A percentile compares a stretch with the other conserved stretches of the same genome.
Evolutionary conservation across 352 stramenopile genomes (phyloP).

Genomic region (Pythium coloratum): DNA sequence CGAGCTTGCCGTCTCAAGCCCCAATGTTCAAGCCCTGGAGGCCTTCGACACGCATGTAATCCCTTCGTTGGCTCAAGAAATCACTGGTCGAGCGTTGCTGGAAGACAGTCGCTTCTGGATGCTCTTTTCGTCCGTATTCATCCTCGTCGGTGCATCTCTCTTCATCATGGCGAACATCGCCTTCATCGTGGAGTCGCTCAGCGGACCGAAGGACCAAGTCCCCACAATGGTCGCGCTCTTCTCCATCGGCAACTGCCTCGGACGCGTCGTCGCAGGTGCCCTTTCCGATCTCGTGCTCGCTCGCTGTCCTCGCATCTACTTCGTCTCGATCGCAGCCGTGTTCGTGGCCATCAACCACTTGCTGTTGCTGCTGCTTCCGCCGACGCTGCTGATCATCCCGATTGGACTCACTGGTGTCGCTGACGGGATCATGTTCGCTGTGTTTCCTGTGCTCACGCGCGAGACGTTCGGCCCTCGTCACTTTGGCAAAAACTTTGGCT

Average conservation of each 20-base stretch:
- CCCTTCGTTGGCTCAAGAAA: slow-evolving; percentile 12
- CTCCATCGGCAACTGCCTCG: slow-evolving; percentile 64
- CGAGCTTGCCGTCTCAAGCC: background rate
- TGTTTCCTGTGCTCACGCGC: slow-evolving; percentile 66
- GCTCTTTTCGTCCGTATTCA: slow-evolving; percentile 68
- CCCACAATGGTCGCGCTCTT: slow-evolving; percentile 69
- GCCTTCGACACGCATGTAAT: no score
- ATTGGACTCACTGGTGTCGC: slow-evolving; percentile 61
- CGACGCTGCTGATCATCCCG: slow-evolving; percentile 43
- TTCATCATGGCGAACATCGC: slow-evolving; percentile 83
- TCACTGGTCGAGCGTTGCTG: slow-evolving; percentile 54
- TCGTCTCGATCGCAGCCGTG: slow-evolving; percentile 52
- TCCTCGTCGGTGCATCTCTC: slow-evolving; percentile 66
- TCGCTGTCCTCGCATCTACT: slow-evolving; percentile 54
- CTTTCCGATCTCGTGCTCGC: slow-evolving; percentile 62
- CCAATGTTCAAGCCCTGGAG: background rate
- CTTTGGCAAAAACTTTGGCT: slow-evolving; percentile 80
- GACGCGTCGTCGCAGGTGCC: slow-evolving; percentile 52
- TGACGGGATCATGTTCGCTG: slow-evolving; percentile 73
- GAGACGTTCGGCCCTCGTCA: slow-evolving; percentile 69
- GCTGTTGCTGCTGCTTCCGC: slow-evolving; percentile 54
- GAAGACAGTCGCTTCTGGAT: slow-evolving; percentile 61
- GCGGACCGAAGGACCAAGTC: slow-evolving; percentile 49
- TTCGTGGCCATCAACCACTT: slow-evolving; percentile 59
- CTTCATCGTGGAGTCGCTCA: slow-evolving; percentile 71